These are phyloP conservation scores for Baeospora myosura DNA, from an alignment of 1,284 basidiomycete species.

Conservation along the genomic window DNA sequence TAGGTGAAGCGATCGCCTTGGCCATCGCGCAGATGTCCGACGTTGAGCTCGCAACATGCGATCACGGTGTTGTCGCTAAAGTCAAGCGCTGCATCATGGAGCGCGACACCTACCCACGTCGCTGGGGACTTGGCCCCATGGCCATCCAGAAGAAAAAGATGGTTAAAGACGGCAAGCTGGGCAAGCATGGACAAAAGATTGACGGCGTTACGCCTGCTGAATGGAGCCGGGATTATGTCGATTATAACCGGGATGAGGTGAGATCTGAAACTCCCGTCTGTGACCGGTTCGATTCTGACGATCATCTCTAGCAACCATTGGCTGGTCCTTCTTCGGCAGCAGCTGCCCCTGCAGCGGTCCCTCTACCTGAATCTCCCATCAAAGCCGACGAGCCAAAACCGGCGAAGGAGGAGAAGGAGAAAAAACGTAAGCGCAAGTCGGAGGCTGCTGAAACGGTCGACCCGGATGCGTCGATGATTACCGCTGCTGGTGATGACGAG, in stretches of 20 bases:
- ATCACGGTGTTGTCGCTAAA: slow-evolving; percentile 98
- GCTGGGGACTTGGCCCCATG: slow-evolving; percentile 96
- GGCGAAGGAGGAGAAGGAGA: slow-evolving; percentile 53
- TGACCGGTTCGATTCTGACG: slow-evolving; percentile 6
- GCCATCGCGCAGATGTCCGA: slow-evolving; percentile 99
- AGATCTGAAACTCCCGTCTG: slow-evolving; percentile 8
- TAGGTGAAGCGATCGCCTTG: slow-evolving; percentile 95
- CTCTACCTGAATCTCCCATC: no score
- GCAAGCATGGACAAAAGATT: slow-evolving; percentile 91
- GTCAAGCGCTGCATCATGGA: slow-evolving; percentile 99
- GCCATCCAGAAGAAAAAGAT: slow-evolving; percentile 98
- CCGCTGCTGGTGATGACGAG: slow-evolving; percentile 28
- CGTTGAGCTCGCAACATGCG: slow-evolving; percentile 95
- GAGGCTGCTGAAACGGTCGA: slow-evolving; percentile 40
- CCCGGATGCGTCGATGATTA: slow-evolving; percentile 35
- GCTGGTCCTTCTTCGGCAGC: slow-evolving; percentile 35
- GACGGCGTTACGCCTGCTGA: slow-evolving; percentile 86
- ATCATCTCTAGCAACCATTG: slow-evolving; percentile 32
- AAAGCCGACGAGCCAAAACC: slow-evolving; percentile 35
- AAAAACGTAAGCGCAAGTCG: slow-evolving; percentile 70
- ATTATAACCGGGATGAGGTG: slow-evolving; percentile 67
- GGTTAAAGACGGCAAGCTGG: slow-evolving; percentile 93
- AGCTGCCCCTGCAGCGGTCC: slow-evolving; percentile 18
- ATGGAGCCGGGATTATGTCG: slow-evolving; percentile 91
- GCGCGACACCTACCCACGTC: slow-evolving; percentile 94